These are phyloP conservation scores for Cytospora mali DNA, from an alignment of 2,329 filamentous ascomycete genomes.

Conservation along the genomic window DNA sequence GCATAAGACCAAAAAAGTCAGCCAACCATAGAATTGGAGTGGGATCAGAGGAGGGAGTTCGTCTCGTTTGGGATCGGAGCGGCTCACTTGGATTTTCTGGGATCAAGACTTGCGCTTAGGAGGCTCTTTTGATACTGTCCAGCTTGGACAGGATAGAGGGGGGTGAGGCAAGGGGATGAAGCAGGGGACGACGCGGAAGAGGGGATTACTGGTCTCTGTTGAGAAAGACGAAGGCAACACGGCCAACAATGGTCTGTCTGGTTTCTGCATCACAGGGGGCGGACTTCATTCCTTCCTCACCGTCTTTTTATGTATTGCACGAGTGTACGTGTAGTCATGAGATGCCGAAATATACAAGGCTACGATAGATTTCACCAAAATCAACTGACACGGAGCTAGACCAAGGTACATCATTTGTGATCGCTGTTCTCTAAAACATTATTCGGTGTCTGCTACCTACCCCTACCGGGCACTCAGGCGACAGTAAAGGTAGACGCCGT, in stretches of 20 bases:
- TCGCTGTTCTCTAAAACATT: not conserved
- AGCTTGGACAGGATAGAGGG: constrained; percentile 1
- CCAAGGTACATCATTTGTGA: not conserved
- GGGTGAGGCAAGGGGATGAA: not conserved
- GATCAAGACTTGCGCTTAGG: constrained; percentile 5
- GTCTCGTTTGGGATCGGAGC: constrained; percentile 11
- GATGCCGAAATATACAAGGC: constrained; percentile 22
- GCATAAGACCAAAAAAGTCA: constrained; percentile 19
- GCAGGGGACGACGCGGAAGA: not conserved
- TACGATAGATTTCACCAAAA: constrained; percentile 20
- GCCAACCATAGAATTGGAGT: constrained; percentile 23
- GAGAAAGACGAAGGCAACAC: constrained; percentile 4
- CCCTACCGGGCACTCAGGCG: not conserved
- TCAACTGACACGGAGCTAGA: not conserved
- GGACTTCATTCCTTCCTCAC: constrained; percentile 19
- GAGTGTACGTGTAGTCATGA: constrained; percentile 23
- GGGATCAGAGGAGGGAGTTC: constrained; percentile 12
- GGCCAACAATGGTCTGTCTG: constrained; percentile 12
- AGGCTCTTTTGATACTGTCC: constrained; percentile 7
- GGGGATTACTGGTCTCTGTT: not conserved
- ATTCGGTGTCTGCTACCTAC: not conserved
- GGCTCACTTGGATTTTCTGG: constrained; percentile 22
- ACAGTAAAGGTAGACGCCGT: not conserved
- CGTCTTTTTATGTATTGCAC: constrained; percentile 23
- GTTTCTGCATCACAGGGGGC: constrained; percentile 19